Percentiles rank a stretch among this genome's conserved stretches.
Evolutionary conservation across 2,329 filamentous ascomycete genomes (phyloP).

Genomic region (Diplodia mutila): DNA sequence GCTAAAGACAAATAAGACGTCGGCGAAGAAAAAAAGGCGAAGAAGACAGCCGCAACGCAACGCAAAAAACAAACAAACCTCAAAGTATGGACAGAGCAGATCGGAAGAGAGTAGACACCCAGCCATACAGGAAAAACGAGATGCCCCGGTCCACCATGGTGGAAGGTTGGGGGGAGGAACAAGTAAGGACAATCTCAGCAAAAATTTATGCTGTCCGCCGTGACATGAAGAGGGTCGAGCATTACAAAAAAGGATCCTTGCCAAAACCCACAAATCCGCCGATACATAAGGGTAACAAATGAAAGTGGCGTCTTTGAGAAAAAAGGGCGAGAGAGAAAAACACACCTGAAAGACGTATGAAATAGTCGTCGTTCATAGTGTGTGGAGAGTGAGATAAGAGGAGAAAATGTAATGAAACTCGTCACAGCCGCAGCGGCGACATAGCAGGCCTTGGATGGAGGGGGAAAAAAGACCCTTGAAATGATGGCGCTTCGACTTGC

Average conservation of each 20-base stretch:
- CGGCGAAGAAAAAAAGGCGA: neutral
- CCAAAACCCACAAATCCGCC: neutral
- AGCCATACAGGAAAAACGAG: neutral
- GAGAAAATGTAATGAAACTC: neutral
- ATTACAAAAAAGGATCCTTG: neutral
- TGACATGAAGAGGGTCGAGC: neutral
- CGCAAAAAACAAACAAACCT: neutral
- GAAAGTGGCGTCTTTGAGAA: neutral
- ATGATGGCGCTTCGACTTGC: neutral
- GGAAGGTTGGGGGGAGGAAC: no score
- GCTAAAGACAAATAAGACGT: constrained; percentile 13
- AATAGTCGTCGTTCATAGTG: neutral
- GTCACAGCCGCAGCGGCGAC: constrained; percentile 5
- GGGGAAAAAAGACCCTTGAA: no score
- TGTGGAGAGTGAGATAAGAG: neutral
- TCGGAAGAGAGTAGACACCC: neutral
- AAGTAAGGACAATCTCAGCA: neutral
- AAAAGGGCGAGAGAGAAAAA: neutral
- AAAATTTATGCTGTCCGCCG: neutral
- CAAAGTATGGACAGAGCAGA: constrained; percentile 13
- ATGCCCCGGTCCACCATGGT: neutral
- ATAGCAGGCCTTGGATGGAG: neutral
- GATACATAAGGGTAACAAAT: constrained; percentile 1
- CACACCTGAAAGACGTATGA: neutral
- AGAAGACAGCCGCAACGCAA: neutral